Conservation (phyloP, 495 filamentous ascomycete species). For the Daldinia bambusicola region DNA sequence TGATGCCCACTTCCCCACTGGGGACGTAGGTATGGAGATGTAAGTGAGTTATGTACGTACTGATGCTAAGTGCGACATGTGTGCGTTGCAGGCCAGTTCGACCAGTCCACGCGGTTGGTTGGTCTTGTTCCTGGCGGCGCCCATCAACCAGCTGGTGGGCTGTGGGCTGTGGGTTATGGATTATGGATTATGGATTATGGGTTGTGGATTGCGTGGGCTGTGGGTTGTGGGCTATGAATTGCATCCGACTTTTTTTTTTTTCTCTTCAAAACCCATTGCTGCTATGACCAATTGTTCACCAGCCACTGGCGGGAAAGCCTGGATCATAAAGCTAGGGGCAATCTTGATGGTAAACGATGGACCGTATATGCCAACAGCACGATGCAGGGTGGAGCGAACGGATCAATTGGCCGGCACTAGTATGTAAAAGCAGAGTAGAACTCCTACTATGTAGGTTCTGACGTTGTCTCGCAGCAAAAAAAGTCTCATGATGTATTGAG, state of each 20-base stretch:
- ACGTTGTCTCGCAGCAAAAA: slow-evolving; percentile 45
- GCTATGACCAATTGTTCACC: slow-evolving; percentile 29
- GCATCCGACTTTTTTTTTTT: slow-evolving; percentile 4
- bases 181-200: no score
- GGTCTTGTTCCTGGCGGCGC: slow-evolving; percentile 42
- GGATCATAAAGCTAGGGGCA: slow-evolving; percentile 20
- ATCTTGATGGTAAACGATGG: slow-evolving; percentile 26
- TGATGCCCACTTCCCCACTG: slow-evolving; percentile 20
- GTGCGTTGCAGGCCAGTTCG: slow-evolving; percentile 44
- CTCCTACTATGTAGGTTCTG: slow-evolving; percentile 35
- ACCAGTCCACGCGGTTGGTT: slow-evolving; percentile 41
- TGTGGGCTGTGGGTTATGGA: not conserved
- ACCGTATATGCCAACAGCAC: slow-evolving; percentile 39
- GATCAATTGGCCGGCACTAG: slow-evolving; percentile 45
- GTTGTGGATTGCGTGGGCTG: no score
- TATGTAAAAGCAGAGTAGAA: slow-evolving; percentile 36
- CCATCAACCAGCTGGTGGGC: slow-evolving; percentile 17
- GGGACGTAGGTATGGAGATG: slow-evolving; percentile 23
- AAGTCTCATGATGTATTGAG: slow-evolving; percentile 47
- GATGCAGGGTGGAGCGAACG: slow-evolving; percentile 41
- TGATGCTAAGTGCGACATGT: slow-evolving; percentile 44
- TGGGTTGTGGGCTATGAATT: not conserved
- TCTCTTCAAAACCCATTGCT: slow-evolving; percentile 1
- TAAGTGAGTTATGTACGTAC: slow-evolving; percentile 19
- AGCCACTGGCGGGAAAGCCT: slow-evolving; percentile 15